phyloP scores from a whole-genome alignment of 768 basidiomycete species.

The Cubamyces sp. region DNA sequence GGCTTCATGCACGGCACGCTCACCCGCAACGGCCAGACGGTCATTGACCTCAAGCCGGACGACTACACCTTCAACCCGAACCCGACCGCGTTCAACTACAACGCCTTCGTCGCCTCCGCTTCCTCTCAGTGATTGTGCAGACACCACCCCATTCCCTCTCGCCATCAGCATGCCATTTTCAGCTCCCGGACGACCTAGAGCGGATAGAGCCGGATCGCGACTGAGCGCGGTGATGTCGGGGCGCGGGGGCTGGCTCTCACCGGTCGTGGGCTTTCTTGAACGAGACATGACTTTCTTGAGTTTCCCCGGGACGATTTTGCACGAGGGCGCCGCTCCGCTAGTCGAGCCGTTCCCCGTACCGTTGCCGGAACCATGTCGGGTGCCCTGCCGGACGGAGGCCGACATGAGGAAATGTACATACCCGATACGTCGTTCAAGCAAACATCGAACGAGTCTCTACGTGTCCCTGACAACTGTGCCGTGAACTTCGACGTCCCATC shows the following conservation, averaged over 20 bases:
- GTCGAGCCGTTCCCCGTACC: no score
- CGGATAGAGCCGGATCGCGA: no score
- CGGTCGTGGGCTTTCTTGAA: not conserved
- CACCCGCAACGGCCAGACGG: conserved; percentile 50
- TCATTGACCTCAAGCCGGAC: conserved; percentile 51
- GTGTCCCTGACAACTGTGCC: no score
- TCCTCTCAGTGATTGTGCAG: conserved; percentile 7
- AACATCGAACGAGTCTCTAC: no score
- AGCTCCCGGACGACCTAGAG: no score
- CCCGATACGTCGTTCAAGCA: no score
- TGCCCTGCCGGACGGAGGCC: conserved; percentile 15
- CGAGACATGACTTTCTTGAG: not conserved
- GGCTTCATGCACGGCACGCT: conserved; percentile 60
- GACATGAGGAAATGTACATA: conserved; percentile 6
- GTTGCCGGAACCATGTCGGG: conserved; percentile 1
- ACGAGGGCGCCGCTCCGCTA: no score
- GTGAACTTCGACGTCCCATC: no score
- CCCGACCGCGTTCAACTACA: conserved; percentile 58
- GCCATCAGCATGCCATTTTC: no score
- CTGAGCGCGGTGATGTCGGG: not conserved
- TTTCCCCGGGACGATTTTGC: not conserved
- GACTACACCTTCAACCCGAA: conserved; percentile 45
- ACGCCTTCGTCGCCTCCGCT: conserved; percentile 53
- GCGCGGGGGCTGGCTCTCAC: not conserved
- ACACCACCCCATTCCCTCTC: no score